phyloP scores from a whole-genome alignment of 805 yeast species.

The Wickerhamiella parazyma region DNA sequence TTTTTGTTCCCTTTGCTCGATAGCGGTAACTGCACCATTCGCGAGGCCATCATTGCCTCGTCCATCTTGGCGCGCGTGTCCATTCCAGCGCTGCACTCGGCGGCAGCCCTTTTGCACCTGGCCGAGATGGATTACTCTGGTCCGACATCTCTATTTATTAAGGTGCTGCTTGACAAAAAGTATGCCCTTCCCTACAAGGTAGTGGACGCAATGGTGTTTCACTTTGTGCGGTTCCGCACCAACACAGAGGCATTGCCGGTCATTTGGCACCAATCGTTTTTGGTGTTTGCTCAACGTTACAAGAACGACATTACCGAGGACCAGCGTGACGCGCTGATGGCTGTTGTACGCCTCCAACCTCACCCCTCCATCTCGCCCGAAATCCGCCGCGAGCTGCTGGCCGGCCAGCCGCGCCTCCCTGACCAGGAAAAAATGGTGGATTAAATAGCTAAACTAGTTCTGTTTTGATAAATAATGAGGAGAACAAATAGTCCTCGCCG shows the following conservation, averaged over 20 bases:
- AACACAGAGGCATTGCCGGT: constrained; percentile 58
- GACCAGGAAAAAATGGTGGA: not conserved
- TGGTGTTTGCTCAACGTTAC: constrained; percentile 89
- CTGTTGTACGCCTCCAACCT: constrained; percentile 77
- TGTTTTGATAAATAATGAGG: constrained; percentile 36
- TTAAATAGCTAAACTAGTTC: constrained; percentile 11
- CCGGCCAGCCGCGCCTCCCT: constrained; percentile 37
- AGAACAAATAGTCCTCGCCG: constrained; percentile 65
- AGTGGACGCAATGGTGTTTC: constrained; percentile 83
- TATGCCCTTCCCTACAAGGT: constrained; percentile 96
- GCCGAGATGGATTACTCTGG: constrained; percentile 75
- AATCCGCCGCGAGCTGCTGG: constrained; percentile 80
- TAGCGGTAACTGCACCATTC: constrained; percentile 62
- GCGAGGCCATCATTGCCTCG: constrained; percentile 92
- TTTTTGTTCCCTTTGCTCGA: constrained; percentile 84
- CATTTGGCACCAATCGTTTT: constrained; percentile 94
- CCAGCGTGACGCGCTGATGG: constrained; percentile 86
- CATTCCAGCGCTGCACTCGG: constrained; percentile 87
- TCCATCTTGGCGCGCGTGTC: constrained; percentile 82
- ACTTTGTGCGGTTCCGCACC: constrained; percentile 75
- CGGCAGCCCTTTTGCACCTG: constrained; percentile 83
- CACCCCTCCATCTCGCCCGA: constrained; percentile 88
- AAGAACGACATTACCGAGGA: constrained; percentile 98
- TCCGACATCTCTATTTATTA: constrained; percentile 78
- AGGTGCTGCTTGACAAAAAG: constrained; percentile 81